Base-by-base conservation (phyloP, 768 basidiomycete genomes). In the Trametes villosa region DNA sequence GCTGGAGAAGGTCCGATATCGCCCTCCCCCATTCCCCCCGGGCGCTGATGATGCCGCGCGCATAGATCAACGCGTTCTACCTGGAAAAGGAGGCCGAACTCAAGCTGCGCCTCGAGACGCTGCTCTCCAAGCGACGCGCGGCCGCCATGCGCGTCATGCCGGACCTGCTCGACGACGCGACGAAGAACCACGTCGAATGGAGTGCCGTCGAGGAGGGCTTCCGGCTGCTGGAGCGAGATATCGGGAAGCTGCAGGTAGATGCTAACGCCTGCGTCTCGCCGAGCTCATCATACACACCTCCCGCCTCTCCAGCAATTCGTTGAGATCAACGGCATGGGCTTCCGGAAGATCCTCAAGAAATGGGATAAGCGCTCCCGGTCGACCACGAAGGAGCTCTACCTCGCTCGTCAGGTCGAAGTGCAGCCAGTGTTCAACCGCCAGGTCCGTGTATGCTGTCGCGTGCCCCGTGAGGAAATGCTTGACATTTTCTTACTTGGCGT, bases 391-490 rank as follows among this genome's bases (percentile, higher is more conserved):
- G 97, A 99, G 70, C 82, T 98, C 5, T 98, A 98, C 75, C 85
- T 99, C 20, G 86, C 92, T 46, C 86, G 97, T 30, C 97, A 98
- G 72, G 96, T 99, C 2, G 97, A 99, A 66, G 92, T 98, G n/a
- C 97, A 98, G 68, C 97, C 96, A 0, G 94, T 96, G 42, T 98
- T 98, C 77, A 96, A 98, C 71, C 81, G 96, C 76, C 94, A 96
- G 79, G 92, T 91, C 57, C 54, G 83, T 71, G 6, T n/a, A 3
- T 24, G 9, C 6, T 22, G 17, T 20, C 15, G n/a, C 46, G 18
- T 22, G 27, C 42, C 22, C 36, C 27, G 13, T 13, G 33, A 22
- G 9, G 29, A 15, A 41, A 1, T 7, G 13, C 18, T 9, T 33
- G 33, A 63, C 40, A 41, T 59, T 57, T 31, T 38, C n/a, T 46